Percentiles rank a stretch among this genome's conserved stretches.
These are phyloP conservation scores for Pseudogymnoascus sp. DNA, from an alignment of 2,329 filamentous ascomycete species.

Conservation along the genomic window DNA sequence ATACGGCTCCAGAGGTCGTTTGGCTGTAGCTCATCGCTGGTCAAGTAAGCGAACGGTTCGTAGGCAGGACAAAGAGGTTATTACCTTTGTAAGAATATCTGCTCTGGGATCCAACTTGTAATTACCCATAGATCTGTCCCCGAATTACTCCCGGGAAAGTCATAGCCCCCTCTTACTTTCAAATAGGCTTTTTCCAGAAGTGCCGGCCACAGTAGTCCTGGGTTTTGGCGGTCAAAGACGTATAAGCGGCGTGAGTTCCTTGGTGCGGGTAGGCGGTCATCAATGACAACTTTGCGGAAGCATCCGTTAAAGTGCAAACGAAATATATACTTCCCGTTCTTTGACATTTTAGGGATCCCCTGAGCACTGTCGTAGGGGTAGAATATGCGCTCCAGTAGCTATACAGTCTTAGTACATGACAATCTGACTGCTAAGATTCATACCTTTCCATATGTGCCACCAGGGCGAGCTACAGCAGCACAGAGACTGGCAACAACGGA, in stretches of 20 bases:
- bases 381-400: conserved; percentile 66
- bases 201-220: conserved; percentile 80
- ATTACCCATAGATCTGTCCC: conserved; percentile 89
- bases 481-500: conserved; percentile 95
- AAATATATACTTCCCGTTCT: conserved; percentile 82
- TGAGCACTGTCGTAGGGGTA: conserved; percentile 62
- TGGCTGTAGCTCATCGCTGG: conserved; percentile 67
- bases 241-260: conserved; percentile 69
- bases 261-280: conserved; percentile 78
- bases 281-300: conserved; percentile 77
- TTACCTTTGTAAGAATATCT: conserved; percentile 77
- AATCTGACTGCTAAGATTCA: conserved; percentile 15
- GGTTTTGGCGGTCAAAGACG: conserved; percentile 78
- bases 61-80: conserved; percentile 14
- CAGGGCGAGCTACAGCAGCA: conserved; percentile 63
- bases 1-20: conserved; percentile 72
- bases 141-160: conserved; percentile 96
- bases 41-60: conserved; percentile 6
- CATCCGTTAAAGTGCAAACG: conserved; percentile 95
- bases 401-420: conserved; percentile 11
- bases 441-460: conserved; percentile 63
- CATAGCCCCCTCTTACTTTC: conserved; percentile 90
- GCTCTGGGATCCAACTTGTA: conserved; percentile 94
- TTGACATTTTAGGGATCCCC: conserved; percentile 54
- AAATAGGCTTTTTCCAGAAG: conserved; percentile 93